Conservation (phyloP, 2,329 filamentous ascomycete species). For the Ceratocystis diversiconidia region DNA sequence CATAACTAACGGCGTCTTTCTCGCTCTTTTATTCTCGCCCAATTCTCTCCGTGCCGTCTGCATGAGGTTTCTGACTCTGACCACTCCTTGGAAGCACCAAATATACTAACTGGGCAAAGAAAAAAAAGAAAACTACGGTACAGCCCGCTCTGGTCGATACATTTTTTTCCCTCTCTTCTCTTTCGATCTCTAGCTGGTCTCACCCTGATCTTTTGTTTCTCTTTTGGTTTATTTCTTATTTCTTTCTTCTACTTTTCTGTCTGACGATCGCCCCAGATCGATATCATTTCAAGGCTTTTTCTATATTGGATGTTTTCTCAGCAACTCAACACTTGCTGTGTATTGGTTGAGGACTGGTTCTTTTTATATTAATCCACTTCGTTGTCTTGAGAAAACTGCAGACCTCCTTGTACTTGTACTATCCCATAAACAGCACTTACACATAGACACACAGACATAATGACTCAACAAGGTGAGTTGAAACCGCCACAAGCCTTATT, state of each 20-base stretch:
- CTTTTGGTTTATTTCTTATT: slow-evolving; percentile 16
- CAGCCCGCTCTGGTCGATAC: slow-evolving; percentile 1
- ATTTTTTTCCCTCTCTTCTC: slow-evolving; percentile 24
- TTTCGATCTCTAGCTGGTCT: slow-evolving; percentile 42
- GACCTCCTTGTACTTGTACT: neutral
- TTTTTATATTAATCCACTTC: neutral
- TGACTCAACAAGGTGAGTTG: slow-evolving; percentile 31
- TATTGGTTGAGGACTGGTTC: neutral
- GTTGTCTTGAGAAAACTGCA: neutral
- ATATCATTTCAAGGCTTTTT: neutral
- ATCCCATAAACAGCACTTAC: neutral
- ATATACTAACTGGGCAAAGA: neutral
- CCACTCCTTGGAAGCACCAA: neutral
- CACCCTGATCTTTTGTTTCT: slow-evolving; percentile 25
- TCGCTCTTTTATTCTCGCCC: neutral
- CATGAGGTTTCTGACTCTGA: slow-evolving; percentile 11
- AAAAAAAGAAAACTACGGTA: slow-evolving; percentile 4
- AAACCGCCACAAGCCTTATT: neutral
- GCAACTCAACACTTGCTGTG: neutral
- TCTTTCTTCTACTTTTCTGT: neutral
- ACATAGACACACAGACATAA: slow-evolving; percentile 18
- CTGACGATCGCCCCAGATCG: neutral
- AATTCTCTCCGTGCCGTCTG: slow-evolving; percentile 26
- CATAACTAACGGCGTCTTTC: slow-evolving; percentile 1
- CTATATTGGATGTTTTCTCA: neutral